These are phyloP conservation scores for Colletotrichum phormii DNA, from an alignment of 2,329 filamentous ascomycete genomes.

Conservation along the genomic window DNA sequence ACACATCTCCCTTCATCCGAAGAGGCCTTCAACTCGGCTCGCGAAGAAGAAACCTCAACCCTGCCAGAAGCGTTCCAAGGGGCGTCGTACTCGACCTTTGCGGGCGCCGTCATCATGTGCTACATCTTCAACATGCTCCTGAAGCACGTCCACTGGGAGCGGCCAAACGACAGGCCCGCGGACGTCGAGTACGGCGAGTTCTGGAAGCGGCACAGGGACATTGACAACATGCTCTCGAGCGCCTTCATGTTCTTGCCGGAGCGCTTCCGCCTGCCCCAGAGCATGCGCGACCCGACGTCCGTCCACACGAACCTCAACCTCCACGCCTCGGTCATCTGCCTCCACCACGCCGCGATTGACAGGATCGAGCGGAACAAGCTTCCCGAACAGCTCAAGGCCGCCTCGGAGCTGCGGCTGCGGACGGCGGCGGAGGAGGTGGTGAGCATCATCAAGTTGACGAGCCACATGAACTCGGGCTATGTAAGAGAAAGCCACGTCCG, in stretches of 20 bases:
- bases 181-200: constrained; percentile 82
- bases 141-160: constrained; percentile 80
- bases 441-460: constrained; percentile 83
- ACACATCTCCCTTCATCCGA: constrained; percentile 86
- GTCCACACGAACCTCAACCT: constrained; percentile 90
- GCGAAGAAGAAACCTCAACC: constrained; percentile 70
- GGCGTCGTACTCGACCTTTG: constrained; percentile 76
- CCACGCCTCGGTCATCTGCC: constrained; percentile 87
- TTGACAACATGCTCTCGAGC: constrained; percentile 85
- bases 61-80: constrained; percentile 74
- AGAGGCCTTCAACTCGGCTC: constrained; percentile 77
- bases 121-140: constrained; percentile 86
- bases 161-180: constrained; percentile 76
- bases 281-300: constrained; percentile 76
- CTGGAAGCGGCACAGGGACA: constrained; percentile 85
- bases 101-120: constrained; percentile 78
- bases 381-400: constrained; percentile 71
- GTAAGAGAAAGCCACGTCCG: constrained; percentile 60
- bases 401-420: constrained; percentile 79
- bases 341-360: constrained; percentile 90
- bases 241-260: constrained; percentile 84
- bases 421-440: constrained; percentile 88
- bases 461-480: constrained; percentile 73
- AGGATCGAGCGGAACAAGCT: constrained; percentile 81
- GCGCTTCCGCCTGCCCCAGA: constrained; percentile 76